Percentiles rank a stretch among this genome's conserved stretches.
phyloP scores from a whole-genome alignment of 495 filamentous ascomycete genomes.

The Trichoderma orchidacearum region DNA sequence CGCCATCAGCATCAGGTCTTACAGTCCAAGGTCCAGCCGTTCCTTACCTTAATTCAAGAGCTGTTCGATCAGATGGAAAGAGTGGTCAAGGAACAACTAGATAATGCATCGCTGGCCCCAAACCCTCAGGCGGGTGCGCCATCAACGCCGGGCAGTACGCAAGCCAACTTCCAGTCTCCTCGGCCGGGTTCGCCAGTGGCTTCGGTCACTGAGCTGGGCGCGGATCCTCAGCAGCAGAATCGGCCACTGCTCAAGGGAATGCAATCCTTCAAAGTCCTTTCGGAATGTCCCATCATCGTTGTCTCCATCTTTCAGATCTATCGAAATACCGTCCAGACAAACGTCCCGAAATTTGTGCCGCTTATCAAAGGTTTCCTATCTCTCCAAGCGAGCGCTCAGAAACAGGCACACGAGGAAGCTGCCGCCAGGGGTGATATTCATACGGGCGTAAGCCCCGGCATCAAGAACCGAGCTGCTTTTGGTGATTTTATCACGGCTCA shows the following conservation, averaged over 20 bases:
- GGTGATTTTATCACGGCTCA: slow-evolving; percentile 96
- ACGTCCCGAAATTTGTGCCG: slow-evolving; percentile 88
- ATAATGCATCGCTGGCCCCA: slow-evolving; percentile 44
- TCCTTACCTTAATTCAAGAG: slow-evolving; percentile 83
- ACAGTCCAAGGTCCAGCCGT: slow-evolving; percentile 67
- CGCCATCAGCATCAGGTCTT: slow-evolving; percentile 80
- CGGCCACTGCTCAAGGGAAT: slow-evolving; percentile 77
- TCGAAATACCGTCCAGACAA: slow-evolving; percentile 57
- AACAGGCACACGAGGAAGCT: slow-evolving; percentile 79
- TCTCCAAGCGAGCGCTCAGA: slow-evolving; percentile 85
- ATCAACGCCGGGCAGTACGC: slow-evolving; percentile 63
- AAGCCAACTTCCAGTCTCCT: slow-evolving; percentile 60
- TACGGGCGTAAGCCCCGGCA: slow-evolving; percentile 84
- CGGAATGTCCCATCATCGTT: slow-evolving; percentile 96
- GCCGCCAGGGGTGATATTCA: slow-evolving; percentile 63
- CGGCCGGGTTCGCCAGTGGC: slow-evolving; percentile 81
- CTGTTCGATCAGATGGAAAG: slow-evolving; percentile 90
- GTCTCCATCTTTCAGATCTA: slow-evolving; percentile 97
- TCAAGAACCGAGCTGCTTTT: slow-evolving; percentile 87
- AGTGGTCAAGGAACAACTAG: slow-evolving; percentile 86
- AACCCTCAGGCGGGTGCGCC: slow-evolving; percentile 48
- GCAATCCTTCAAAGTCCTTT: slow-evolving; percentile 97
- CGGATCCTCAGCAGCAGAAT: slow-evolving; percentile 62
- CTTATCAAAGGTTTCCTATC: slow-evolving; percentile 82
- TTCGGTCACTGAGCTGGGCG: slow-evolving; percentile 55